Conservation (phyloP, 306 rosid genomes). For the Carpinus fangiana region DNA sequence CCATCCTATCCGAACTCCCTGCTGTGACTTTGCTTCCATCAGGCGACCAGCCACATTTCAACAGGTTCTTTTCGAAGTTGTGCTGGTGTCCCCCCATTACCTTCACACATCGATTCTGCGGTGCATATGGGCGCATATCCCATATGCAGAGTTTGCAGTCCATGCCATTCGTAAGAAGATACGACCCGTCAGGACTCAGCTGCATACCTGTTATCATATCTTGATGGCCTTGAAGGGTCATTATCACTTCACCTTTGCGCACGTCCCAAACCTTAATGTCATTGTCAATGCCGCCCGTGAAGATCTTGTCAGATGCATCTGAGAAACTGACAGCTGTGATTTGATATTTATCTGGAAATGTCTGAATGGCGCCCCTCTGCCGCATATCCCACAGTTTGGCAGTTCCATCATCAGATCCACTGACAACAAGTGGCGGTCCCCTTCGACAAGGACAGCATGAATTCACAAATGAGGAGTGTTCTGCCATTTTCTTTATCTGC, state of each 20-base stretch:
- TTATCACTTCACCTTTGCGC: conserved; percentile 86
- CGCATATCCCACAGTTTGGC: conserved; percentile 98
- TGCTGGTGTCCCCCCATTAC: conserved; percentile 94
- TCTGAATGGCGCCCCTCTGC: conserved; percentile 93
- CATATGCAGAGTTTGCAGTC: conserved; percentile 93
- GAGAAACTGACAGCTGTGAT: conserved; percentile 88
- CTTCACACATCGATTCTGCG: conserved; percentile 92
- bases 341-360: conserved; percentile 93
- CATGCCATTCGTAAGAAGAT: conserved; percentile 95
- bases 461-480: conserved; percentile 88
- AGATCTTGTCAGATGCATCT: conserved; percentile 91
- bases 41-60: conserved; percentile 88
- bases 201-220: conserved; percentile 97
- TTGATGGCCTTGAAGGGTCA: conserved; percentile 95
- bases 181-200: conserved; percentile 97
- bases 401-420: conserved; percentile 96
- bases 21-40: conserved; percentile 97
- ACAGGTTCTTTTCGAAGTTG: conserved; percentile 83
- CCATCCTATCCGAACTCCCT: conserved; percentile 96
- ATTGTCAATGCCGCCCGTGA: conserved; percentile 87
- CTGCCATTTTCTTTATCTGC: conserved; percentile 92
- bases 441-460: conserved; percentile 93
- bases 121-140: conserved; percentile 99
- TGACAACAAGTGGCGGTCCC: conserved; percentile 89
- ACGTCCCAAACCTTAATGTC: conserved; percentile 94